Base-by-base conservation (phyloP, 2,329 filamentous ascomycete species). In the Aspergillus sp. region DNA sequence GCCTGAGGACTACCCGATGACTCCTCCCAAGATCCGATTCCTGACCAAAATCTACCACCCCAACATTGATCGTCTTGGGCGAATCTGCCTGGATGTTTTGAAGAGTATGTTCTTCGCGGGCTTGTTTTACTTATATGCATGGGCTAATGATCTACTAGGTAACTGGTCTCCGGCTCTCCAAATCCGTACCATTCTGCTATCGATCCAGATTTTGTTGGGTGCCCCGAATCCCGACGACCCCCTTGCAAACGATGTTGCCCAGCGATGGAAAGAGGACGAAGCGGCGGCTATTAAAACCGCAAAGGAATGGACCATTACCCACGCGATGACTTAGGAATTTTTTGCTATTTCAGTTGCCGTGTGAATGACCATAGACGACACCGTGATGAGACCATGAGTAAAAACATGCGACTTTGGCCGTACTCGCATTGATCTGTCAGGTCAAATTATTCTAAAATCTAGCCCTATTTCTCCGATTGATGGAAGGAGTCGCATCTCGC, bases 41-140 rank as follows among this genome's bases (percentile, higher is more conserved):
- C 83, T 99, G 52, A 99, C 96, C 68, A 97, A 96, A 80, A 98
- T 99, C 76, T 99, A 98, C 78, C 96, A 99, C 76, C 95, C 95
- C 52, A 99, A 99, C 75, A 97, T 99, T 67, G 95, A 99, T 76
- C 96, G 96, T 78, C 86, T 99, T 2, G 95, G 95, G 60, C 90
- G 95, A 60, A 99, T 99, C 77, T 99, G 96, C 73, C 81, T 99
- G 50, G 95, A 99, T 73, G 95, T 99, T 35, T 80, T 99, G 57
- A 99, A 99, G 82, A 96, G 95, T 96, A 81, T 67, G 85, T 39
- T 17, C n/a, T 50, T 12, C 39, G 7, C 27, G 19, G 17, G 15
- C 19, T 64, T 65, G 17, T n/a, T 37, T 17, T 33, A 6, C 19
- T 6, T 27, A n/a, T 44, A 17, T 37, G n/a, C 37, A 44, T 49